Evolutionary conservation across 2,329 filamentous ascomycete genomes (phyloP).

Genomic region (Nothopassalora personata): DNA sequence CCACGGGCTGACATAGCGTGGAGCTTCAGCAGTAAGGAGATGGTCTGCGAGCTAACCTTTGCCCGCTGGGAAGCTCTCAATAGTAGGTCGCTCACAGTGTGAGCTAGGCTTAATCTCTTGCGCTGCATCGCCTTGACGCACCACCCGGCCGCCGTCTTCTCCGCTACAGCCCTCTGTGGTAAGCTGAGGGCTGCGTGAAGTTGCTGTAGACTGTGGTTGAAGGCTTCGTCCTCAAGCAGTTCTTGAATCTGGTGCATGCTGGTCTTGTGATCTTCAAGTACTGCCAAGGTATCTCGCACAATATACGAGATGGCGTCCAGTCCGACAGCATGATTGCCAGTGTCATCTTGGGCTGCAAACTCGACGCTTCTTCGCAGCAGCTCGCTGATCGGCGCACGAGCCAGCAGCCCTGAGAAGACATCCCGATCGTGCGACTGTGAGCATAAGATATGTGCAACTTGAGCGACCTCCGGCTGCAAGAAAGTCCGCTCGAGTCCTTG

Average conservation of each 20-base stretch:
- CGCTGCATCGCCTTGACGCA: conserved; percentile 15
- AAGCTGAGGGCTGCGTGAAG: background rate
- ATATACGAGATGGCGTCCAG: conserved; percentile 13
- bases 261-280: conserved; percentile 18
- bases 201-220: conserved; percentile 7
- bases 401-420: conserved; percentile 16
- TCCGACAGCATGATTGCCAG: conserved; percentile 10
- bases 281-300: conserved; percentile 7
- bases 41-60: conserved; percentile 8
- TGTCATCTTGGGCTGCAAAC: conserved; percentile 11
- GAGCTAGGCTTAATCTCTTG: conserved; percentile 15
- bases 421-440: conserved; percentile 16
- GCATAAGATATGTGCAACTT: conserved; percentile 14
- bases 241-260: conserved; percentile 16
- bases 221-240: conserved; percentile 11
- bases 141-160: conserved; percentile 7
- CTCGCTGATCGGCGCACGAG: conserved; percentile 14
- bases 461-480: conserved; percentile 10
- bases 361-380: conserved; percentile 16
- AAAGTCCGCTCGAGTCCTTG: conserved; percentile 18
- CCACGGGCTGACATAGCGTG: conserved; percentile 17
- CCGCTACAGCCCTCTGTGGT: background rate
- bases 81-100: conserved; percentile 18
- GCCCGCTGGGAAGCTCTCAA: conserved; percentile 16
- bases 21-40: conserved; percentile 16